Base-by-base conservation (phyloP, 768 basidiomycete species). In the Ramaria sp. region DNA sequence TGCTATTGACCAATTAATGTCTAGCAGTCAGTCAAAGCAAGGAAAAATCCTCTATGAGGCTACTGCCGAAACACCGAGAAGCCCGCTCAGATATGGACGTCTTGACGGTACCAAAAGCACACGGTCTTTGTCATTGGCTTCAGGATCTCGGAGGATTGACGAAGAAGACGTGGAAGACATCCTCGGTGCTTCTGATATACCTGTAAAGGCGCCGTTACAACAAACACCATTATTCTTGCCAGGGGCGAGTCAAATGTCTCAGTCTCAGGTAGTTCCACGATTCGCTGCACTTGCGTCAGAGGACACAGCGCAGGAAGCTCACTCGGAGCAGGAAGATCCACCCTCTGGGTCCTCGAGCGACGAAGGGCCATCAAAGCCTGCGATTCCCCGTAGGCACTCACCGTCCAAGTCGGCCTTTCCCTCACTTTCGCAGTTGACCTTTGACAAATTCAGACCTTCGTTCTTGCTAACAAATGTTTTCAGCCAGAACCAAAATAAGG, bases 391-490 rank as follows among this genome's bases (percentile, higher is more conserved):
- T 3, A 15, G 18, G 10, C 25, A 45, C 4, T 12, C 34, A 10
- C 28, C 53, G 1, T n/a, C 45, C 1, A 55, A 47, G 43, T 55
- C 53, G 10, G 20, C 45, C 16, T 55, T 55, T 25, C 53, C 53
- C 2, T 55, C 53, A 10, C 42, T 55, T 36, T 55, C 53, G 27
- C 43, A 55, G 18, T 24, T 55, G 32, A 18, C 27, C 24, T 55
- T 55, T 20, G 45, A 55, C 53, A 55, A 55, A 15, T 55, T 55
- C 43, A 43, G 42, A 16, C 53, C 53, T 16, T 45, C 43, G 9
- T 55, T 55, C 27, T 41, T 55, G 12, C n/a, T 55, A 16, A 45
- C 34, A 16, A 37, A 16, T 15, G 24, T 18, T 1, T 41, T 51
- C 34, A 36, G 45, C 24, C 53, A 45, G 13, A 45, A 27, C 12